Evolutionary conservation across 2,329 filamentous ascomycete species (phyloP), one percentile per base, ranked within the genome.

Genomic region (Cryphonectria nitschkei): DNA sequence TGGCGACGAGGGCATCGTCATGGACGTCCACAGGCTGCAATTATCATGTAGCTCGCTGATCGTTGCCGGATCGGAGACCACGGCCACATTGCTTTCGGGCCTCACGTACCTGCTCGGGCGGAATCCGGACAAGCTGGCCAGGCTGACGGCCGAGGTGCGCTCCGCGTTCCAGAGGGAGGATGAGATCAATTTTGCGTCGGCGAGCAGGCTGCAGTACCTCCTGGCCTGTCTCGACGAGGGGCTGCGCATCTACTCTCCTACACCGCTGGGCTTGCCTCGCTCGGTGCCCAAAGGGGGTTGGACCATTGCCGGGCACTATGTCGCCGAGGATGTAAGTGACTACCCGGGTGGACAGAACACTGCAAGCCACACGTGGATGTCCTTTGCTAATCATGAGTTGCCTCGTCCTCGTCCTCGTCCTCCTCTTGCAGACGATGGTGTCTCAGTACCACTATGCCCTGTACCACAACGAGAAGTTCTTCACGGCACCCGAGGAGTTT

Each of bases 191-290:
- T 72, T 80, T 32, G 70, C 73, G 3, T 75, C 75, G 7, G 75
- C 78, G 3, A 72, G 72, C 60, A 71, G 70, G 9, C 73, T 82
- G 0, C 64, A 70, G 52, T 84, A 83, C 61, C 75, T 83, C 68
- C 72, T 76, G 16, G 81, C 81, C 11, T 77, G 75, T 65, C 72
- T 83, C 29, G 76, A 82, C 9, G 82, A 84, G 74, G 76, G 75
- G 7, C 71, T 83, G 37, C 77, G 82, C 16, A 74, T 82, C 56
- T 82, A 81, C 64, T 80, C 82, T n/a, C 73, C 73, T 3, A 62
- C 67, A 60, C 71, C 73, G n/a, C 50, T 68, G 11, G 71, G 71
- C 5, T 32, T 74, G 52, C 67, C 62, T 22, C 71, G 73, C 14
- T 19, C 67, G 67, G 60, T 64, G 29, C 65, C 65, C 9, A 70